Evolutionary conservation across 352 stramenopile genomes (phyloP), one percentile per base, ranked within the genome.

Genomic region (Pythium volutum): DNA sequence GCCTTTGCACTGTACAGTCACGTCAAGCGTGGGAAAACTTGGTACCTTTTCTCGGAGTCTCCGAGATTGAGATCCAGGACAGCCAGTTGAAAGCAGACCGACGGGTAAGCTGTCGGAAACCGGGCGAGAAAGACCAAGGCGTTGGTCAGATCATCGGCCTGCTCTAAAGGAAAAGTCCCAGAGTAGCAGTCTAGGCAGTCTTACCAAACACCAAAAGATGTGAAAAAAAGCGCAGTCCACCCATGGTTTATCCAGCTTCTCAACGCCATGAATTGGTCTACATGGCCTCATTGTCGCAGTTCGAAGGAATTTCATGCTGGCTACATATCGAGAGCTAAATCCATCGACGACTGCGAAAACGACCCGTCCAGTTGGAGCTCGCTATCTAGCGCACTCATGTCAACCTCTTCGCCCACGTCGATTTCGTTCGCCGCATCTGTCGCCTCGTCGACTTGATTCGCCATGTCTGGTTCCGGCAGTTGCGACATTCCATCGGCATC

Each of bases 11-110:
- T 53, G 3, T 22, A 26, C 49, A 95, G 85, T 77, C 85, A 4
- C 81, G 81, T 20, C 72, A 75, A 52, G 76, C 85, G 9, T 95
- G 85, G 85, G 80, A 89, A 57, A 81, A 73, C 23, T 59, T 95
- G 31, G 67, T 89, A 1, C 87, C 85, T 26, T 70, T 74, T 12
- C 68, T 95, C n/a, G 64, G 79, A 27, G 66, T 82, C n/a, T 77
- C 73, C 5, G 72, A 87, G 1, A 62, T 76, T 47, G 82, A 92
- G 33, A 41, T 91, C 16, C 68, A 73, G 9, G 77, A 78, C 22
- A 95, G 85, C 56, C 66, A 75, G 48, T 54, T 79, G 27, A 76
- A 71, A 53, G 81, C 80, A 8, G 67, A 77, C 18, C 54, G 59
- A 18, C 70, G 54, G 6, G 81, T 91, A 18, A 76, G 76, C 29